Evolutionary conservation across 306 rosid species (phyloP).

Genomic region (Hylodesmum podocarpum): DNA sequence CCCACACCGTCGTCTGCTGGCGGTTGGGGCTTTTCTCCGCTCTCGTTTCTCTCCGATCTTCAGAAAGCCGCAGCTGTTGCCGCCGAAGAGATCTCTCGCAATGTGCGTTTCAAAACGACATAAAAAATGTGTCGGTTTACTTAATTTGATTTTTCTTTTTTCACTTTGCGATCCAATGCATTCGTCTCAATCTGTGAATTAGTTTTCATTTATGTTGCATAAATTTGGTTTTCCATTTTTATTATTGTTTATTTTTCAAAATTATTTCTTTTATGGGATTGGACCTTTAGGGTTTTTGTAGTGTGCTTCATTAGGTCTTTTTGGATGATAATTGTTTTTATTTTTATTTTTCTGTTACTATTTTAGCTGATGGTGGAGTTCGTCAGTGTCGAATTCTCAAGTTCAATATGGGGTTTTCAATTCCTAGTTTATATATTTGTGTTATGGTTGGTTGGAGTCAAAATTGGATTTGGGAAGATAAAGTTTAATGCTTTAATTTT

Average conservation of each 20-base stretch:
- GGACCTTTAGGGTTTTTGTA: background rate
- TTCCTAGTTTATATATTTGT: too few relatives aligned
- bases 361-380: background rate
- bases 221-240: background rate
- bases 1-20: slow-evolving; percentile 59
- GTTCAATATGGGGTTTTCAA: background rate
- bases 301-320: background rate
- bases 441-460: too few relatives aligned
- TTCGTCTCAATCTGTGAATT: slow-evolving; percentile 2
- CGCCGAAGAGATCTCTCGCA: slow-evolving; percentile 95
- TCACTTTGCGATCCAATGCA: background rate
- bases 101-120: slow-evolving; percentile 45
- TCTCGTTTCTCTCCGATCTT: slow-evolving; percentile 77
- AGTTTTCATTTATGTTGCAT: background rate
- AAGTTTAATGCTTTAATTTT: too few relatives aligned
- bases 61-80: slow-evolving; percentile 92
- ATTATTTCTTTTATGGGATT: background rate
- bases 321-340: too few relatives aligned
- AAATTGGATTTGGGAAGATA: too few relatives aligned
- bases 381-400: background rate
- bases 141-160: background rate
- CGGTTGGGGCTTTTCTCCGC: slow-evolving; percentile 81
- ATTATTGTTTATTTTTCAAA: background rate
- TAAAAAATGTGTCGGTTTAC: background rate
- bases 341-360: background rate